Percentiles rank a stretch among this genome's conserved stretches.
Evolutionary conservation across 176 grass and related monocot genomes (phyloP).

Genomic region (Dendrocalamus sinicus): DNA sequence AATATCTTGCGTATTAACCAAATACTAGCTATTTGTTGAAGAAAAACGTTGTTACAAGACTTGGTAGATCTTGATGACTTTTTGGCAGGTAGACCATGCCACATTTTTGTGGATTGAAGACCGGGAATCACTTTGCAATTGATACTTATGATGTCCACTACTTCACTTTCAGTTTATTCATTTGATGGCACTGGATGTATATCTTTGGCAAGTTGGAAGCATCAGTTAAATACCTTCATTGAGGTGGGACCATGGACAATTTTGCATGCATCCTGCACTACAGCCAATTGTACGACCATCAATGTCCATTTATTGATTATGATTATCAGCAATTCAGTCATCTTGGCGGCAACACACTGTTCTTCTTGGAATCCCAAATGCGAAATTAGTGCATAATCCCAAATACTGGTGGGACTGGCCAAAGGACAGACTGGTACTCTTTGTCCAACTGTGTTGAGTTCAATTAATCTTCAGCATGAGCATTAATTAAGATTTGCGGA

Average conservation of each 20-base stretch:
- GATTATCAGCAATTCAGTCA: conserved; percentile 4
- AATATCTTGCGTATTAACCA: not conserved
- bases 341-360: conserved; percentile 1
- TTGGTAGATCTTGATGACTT: conserved; percentile 16
- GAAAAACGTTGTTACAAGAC: not conserved
- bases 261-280: conserved; percentile 12
- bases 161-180: conserved; percentile 17
- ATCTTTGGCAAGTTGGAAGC: no score
- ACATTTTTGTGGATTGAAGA: not conserved
- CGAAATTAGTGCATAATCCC: not conserved
- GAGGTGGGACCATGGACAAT: conserved; percentile 27
- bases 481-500: not conserved
- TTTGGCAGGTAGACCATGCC: conserved; percentile 9
- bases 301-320: not conserved
- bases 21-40: conserved; percentile 12
- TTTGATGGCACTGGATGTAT: conserved; percentile 26
- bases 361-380: not conserved
- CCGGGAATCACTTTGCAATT: not conserved
- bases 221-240: not conserved
- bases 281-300: not conserved
- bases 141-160: not conserved
- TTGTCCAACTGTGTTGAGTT: not conserved
- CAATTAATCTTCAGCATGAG: not conserved
- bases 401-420: not conserved
- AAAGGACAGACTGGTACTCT: not conserved